phyloP scores from a whole-genome alignment of 2,329 filamentous ascomycete species.

The Fusarium solani-melongenae region DNA sequence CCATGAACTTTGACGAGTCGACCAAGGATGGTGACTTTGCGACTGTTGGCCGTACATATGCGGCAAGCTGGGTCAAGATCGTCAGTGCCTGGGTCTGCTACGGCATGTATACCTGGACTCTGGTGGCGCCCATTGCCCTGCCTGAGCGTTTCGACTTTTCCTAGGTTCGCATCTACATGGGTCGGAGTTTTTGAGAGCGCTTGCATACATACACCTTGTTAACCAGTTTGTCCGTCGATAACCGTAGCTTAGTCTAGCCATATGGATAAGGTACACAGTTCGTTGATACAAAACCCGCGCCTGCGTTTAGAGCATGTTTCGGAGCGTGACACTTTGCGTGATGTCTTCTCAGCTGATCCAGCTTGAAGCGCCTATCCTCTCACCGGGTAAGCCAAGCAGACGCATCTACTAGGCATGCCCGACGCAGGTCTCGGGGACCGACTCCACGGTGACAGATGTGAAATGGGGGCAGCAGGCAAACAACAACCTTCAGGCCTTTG shows the following conservation, averaged over 20 bases:
- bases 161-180: conserved; percentile 27
- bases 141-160: conserved; percentile 84
- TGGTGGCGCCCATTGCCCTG: conserved; percentile 85
- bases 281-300: neutral
- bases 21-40: conserved; percentile 80
- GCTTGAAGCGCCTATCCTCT: neutral
- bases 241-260: conserved; percentile 5
- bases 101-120: conserved; percentile 90
- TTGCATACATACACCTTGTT: conserved; percentile 22
- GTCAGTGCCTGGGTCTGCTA: conserved; percentile 98
- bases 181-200: conserved; percentile 31
- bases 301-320: neutral
- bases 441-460: conserved; percentile 23
- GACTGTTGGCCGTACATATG: conserved; percentile 93
- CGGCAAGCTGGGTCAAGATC: conserved; percentile 99
- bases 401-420: conserved; percentile 8
- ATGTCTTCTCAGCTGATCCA: conserved; percentile 15
- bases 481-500: neutral
- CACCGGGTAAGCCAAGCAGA: conserved; percentile 23
- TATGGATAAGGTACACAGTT: conserved; percentile 11
- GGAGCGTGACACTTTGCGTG: neutral
- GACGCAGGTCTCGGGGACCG: conserved; percentile 29
- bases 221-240: conserved; percentile 9
- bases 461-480: conserved; percentile 1
- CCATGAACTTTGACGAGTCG: conserved; percentile 76